Base-by-base conservation (phyloP, 2,329 filamentous ascomycete genomes). In the Aureobasidium pullulans region DNA sequence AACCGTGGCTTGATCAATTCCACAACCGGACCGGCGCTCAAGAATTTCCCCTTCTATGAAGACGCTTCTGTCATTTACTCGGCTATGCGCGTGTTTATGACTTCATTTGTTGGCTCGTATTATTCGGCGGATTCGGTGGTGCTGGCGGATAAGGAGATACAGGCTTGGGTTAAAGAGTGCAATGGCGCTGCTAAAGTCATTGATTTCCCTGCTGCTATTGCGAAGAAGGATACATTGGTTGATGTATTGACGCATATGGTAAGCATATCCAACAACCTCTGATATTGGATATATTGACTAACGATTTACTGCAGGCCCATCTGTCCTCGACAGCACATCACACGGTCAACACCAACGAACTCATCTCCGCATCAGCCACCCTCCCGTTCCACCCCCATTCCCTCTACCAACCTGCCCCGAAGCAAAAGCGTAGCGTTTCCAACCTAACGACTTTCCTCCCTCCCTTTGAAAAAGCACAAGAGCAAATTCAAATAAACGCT, bases 341-440 rank as follows among this genome's bases (percentile, higher is more conserved):
- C 29, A 42, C 37, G 31, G 49, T 53, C 49, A 53, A 53, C 49
- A 53, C 49, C 28, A 19, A 53, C n/a, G 34, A 53, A 19, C 49
- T 53, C 23, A 53, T 53, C 15, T 53, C 49, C 13, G 49, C 49
- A 6, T 53, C 49, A 15, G 15, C 49, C 15, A 42, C 37, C 2
- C 49, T 53, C 4, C 49, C 49, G 6, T 53, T 53, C 49, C 49
- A 53, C n/a, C 19, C 49, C 4, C 39, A 42, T 23, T 32, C 49
- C 10, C 49, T 53, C 6, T 53, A 39, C 23, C 39, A 39, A 13
- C 23, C 49, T 3, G 49, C 42, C 15, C 49, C 49, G 1, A 29
- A 16, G 37, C 13, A 42, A 9, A 53, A 53, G 37, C 15, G 34
- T 11, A 9, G 11, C 11, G 36, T 42, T 8, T 16, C 23, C 3